These are phyloP conservation scores for Saturnispora diversa DNA, from an alignment of 805 yeast species.

Conservation along the genomic window DNA sequence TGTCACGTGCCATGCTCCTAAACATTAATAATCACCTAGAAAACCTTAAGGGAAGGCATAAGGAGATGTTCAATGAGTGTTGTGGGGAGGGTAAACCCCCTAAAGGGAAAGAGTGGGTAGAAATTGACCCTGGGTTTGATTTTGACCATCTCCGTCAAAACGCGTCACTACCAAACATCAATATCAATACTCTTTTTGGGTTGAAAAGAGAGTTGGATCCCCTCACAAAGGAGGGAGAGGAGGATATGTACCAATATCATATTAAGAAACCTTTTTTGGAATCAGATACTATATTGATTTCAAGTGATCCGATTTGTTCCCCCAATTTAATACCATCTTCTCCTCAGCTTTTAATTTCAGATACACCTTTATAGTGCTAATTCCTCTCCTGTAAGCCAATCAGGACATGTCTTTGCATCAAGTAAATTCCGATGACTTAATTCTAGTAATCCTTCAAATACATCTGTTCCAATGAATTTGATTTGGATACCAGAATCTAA, in stretches of 20 bases:
- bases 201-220: no score
- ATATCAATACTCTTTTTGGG: no score
- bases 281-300: background rate
- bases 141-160: no score
- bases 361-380: conserved; percentile 2
- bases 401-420: conserved; percentile 53
- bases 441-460: conserved; percentile 73
- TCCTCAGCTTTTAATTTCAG: conserved; percentile 3
- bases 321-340: no score
- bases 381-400: conserved; percentile 75
- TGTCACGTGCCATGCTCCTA: background rate
- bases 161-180: no score
- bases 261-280: background rate
- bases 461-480: conserved; percentile 55
- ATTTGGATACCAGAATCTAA: conserved; percentile 25
- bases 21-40: no score
- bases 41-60: background rate
- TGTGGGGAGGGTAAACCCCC: no score
- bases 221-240: no score
- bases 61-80: background rate
- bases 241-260: background rate
- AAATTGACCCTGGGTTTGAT: no score
- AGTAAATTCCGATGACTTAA: conserved; percentile 42
- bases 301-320: no score
- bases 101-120: no score